Evolutionary conservation across 177 flowering plant genomes (phyloP), one percentile per base, ranked within the genome.

Genomic region (Telopea speciosissima): DNA sequence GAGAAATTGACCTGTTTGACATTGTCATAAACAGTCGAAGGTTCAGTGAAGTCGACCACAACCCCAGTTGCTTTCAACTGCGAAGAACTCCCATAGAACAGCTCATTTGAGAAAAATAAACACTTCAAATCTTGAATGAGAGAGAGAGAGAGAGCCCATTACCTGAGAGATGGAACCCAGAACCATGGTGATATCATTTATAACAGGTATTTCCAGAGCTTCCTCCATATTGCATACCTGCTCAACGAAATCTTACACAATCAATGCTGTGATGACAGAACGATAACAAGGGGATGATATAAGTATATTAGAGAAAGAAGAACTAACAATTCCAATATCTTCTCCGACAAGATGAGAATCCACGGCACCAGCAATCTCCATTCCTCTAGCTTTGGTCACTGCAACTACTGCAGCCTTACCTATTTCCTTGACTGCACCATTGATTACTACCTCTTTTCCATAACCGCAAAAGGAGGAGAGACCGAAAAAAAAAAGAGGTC

Each of bases 121-220:
- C 45, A 49, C 6, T 70, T 36, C 40, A 36, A 3, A 36, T 36
- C 8, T 36, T 28, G 24, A 42, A 60, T 17, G 24, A 54, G 24
- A 19, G 14, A 8, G 3, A 19, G 8, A 3, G 1, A 1, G 45
- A 22, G 28, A 44, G 44, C 31, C 22, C 67, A 54, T 56, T 74
- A 90, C 97, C 93, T 91, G 97, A 74, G 98, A 90, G 13, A 91
- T 91, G 65, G 97, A 91, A 52, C 94, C 97, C 81, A 93, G 79
- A 61, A 91, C 90, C 96, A 90, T 91, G 9, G 93, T 82, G 65
- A 90, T 85, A 72, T 93, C 95, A 79, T 81, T 91, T 16, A 88
- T 78, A 58, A 93, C 82, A 33, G 98, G 98, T 66, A 93, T 85
- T 70, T 93, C 98, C 71, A 88, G 74, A 60, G 98, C 79, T 73